Conservation (phyloP, 1,284 basidiomycete species). For the Sanghuangporus baumii region DNA sequence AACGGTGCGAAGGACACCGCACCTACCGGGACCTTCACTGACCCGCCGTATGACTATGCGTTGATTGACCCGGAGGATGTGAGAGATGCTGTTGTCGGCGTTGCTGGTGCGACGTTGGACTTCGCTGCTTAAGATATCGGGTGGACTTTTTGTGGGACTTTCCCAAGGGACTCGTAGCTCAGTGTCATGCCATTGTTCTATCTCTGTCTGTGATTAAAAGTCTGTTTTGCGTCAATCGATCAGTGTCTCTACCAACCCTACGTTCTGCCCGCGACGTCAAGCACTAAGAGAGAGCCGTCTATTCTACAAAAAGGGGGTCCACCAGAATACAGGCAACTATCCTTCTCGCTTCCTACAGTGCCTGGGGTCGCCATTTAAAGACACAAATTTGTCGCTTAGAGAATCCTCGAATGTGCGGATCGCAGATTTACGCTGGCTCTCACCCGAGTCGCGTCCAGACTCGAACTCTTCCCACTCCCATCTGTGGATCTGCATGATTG, state of each 20-base stretch:
- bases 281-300: no score
- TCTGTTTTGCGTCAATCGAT: no score
- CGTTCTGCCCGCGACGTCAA: no score
- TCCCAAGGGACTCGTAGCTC: no score
- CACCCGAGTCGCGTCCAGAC: not conserved
- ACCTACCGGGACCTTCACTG: conserved; percentile 31
- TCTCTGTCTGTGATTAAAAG: no score
- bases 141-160: not conserved
- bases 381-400: not conserved
- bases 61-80: conserved; percentile 28
- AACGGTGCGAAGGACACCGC: conserved; percentile 28
- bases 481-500: conserved; percentile 11
- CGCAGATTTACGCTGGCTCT: not conserved
- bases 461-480: conserved; percentile 6
- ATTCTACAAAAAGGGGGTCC: no score
- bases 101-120: conserved; percentile 34
- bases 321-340: no score
- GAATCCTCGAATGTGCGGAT: not conserved
- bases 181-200: no score
- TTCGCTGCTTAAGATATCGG: conserved; percentile 23
- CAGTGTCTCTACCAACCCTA: no score
- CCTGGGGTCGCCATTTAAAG: not conserved
- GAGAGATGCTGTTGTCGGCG: conserved; percentile 27
- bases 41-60: conserved; percentile 33
- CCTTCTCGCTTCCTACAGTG: no score